Conservation (phyloP, 192 early-diverging fungal genomes). For the Coemansia sp. region DNA sequence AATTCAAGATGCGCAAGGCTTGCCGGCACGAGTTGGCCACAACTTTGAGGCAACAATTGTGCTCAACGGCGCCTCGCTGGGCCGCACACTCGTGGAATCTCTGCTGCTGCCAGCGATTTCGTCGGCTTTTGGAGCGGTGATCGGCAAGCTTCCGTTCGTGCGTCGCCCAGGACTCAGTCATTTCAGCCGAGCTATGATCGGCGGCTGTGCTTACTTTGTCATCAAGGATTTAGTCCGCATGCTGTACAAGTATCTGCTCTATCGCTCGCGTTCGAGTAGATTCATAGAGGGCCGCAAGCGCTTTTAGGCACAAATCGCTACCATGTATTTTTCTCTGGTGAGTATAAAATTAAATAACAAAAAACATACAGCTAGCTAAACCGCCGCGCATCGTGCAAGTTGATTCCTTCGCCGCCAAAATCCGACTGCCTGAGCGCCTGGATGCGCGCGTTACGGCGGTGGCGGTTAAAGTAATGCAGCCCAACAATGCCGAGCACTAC, state of each 20-base stretch:
- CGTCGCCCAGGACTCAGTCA: slow-evolving; percentile 52
- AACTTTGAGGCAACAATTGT: slow-evolving; percentile 59
- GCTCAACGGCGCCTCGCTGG: slow-evolving; percentile 56
- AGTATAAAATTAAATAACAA: not conserved
- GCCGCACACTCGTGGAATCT: slow-evolving; percentile 64
- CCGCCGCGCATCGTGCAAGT: slow-evolving; percentile 14
- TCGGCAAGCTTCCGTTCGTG: slow-evolving; percentile 55
- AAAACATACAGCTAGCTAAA: not conserved
- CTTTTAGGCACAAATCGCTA: too few relatives aligned
- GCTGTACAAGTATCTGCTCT: slow-evolving; percentile 59
- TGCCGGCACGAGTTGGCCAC: slow-evolving; percentile 11
- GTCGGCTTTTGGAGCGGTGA: slow-evolving; percentile 59
- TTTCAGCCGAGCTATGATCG: slow-evolving; percentile 57
- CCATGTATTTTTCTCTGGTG: too few relatives aligned
- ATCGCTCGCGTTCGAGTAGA: slow-evolving; percentile 44
- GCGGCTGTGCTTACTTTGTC: slow-evolving; percentile 60
- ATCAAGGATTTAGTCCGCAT: slow-evolving; percentile 62
- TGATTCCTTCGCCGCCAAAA: slow-evolving; percentile 34
- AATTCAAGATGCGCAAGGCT: slow-evolving; percentile 12
- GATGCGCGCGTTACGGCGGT: slow-evolving; percentile 30
- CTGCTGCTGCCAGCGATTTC: slow-evolving; percentile 67
- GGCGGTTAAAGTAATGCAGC: slow-evolving; percentile 45
- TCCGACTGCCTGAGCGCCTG: slow-evolving; percentile 26
- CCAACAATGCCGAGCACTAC: slow-evolving; percentile 33
- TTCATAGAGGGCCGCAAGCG: slow-evolving; percentile 49